phyloP scores from a whole-genome alignment of 495 filamentous ascomycete species.

The Hyaloscypha bicolor region DNA sequence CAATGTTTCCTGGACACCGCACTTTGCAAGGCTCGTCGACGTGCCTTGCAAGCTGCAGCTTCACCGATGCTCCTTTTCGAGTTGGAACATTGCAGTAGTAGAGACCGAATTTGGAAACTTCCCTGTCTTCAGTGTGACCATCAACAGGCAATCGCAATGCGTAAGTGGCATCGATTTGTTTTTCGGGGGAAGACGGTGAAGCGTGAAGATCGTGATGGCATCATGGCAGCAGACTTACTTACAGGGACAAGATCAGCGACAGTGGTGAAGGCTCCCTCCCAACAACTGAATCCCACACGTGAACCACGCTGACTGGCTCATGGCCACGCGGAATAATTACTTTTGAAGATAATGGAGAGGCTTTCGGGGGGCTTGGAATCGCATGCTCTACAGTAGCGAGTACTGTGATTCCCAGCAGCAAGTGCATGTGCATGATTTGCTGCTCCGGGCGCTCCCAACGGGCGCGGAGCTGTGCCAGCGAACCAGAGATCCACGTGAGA shows the following conservation, averaged over 20 bases:
- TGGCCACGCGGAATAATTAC: not conserved
- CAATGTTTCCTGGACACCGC: not conserved
- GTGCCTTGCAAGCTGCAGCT: too few species aligned
- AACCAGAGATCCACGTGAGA: not conserved
- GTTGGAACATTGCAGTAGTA: too few species aligned
- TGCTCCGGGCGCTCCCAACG: too few species aligned
- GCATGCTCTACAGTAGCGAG: too few species aligned
- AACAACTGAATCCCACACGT: not conserved
- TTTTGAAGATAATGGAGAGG: not conserved
- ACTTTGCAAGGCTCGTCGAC: too few species aligned
- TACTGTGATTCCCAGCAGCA: too few species aligned
- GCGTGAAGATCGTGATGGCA: not conserved
- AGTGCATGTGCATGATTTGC: too few species aligned
- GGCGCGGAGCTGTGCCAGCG: not conserved
- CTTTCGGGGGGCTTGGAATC: not conserved
- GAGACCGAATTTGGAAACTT: too few species aligned
- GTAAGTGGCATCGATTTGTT: not conserved
- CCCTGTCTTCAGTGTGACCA: not conserved
- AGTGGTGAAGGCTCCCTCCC: not conserved
- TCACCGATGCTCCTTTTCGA: too few species aligned
- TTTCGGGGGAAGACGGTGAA: not conserved
- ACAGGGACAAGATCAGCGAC: too few species aligned
- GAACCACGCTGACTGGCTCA: not conserved
- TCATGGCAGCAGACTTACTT: too few species aligned
- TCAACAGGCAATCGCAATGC: not conserved